Evolutionary conservation across 2,329 filamentous ascomycete genomes (phyloP).

Genomic region (Teratosphaeria gauchensis): DNA sequence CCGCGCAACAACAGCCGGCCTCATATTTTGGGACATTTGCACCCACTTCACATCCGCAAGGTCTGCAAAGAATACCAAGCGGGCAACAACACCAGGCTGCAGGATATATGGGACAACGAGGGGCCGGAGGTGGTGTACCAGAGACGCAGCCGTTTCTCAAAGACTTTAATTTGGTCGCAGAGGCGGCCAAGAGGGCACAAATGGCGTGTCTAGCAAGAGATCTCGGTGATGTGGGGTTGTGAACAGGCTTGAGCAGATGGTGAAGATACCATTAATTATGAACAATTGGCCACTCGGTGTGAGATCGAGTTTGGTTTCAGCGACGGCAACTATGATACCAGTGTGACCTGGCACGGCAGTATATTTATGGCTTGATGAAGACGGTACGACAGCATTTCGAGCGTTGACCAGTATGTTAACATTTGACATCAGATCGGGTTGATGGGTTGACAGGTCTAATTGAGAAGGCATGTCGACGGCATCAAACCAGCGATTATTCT

Average conservation of each 20-base stretch:
- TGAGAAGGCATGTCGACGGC: no score
- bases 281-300: no score
- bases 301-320: neutral
- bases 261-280: neutral
- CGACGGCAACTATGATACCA: neutral
- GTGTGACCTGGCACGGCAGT: neutral
- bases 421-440: neutral
- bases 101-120: conserved; percentile 22
- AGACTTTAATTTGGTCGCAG: conserved; percentile 77
- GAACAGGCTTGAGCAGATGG: neutral
- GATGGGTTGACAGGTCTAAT: neutral
- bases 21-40: conserved; percentile 26
- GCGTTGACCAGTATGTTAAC: neutral
- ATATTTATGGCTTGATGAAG: neutral
- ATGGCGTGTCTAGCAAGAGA: conserved; percentile 83
- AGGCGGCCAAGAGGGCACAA: conserved; percentile 87
- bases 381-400: neutral
- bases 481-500: no score
- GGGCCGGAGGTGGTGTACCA: conserved; percentile 21
- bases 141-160: conserved; percentile 57
- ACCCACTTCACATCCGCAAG: conserved; percentile 18
- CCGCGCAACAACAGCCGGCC: conserved; percentile 17
- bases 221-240: conserved; percentile 57
- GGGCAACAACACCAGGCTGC: conserved; percentile 19
- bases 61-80: conserved; percentile 20